Evolutionary conservation across 1,284 basidiomycete species (phyloP).

Genomic region (Lignosus rhinocerotis): DNA sequence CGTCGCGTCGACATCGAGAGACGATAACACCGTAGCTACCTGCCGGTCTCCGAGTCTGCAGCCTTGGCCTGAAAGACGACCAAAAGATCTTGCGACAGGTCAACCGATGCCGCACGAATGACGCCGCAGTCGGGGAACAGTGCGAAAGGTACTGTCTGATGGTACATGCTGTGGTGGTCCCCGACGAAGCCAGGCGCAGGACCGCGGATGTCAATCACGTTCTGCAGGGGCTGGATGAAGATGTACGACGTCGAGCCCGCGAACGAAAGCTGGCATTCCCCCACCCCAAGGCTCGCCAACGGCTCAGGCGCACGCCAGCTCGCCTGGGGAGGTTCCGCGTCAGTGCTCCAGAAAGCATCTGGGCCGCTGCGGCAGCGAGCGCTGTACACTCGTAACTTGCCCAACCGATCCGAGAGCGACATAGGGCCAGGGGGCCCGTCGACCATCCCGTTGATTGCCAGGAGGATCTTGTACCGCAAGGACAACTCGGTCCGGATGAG

Average conservation of each 20-base stretch:
- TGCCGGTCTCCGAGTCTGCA: not conserved
- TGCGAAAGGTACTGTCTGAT: not conserved
- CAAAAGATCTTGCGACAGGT: not conserved
- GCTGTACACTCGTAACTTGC: not conserved
- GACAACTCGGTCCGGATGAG: not conserved
- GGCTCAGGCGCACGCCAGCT: not conserved
- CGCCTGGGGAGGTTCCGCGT: not conserved
- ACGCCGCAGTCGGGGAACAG: not conserved
- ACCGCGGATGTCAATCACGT: not conserved
- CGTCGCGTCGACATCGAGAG: too few relatives aligned
- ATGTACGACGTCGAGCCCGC: not conserved
- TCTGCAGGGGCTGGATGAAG: not conserved
- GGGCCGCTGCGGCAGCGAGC: not conserved
- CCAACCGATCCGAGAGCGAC: not conserved
- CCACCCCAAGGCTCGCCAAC: not conserved
- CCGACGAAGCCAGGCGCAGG: not conserved
- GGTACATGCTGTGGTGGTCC: not conserved
- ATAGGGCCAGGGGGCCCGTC: not conserved
- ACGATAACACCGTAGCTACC: not conserved
- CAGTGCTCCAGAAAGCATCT: not conserved
- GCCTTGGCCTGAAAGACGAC: not conserved
- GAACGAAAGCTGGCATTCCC: not conserved
- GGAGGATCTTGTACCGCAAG: not conserved
- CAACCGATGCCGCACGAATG: not conserved
- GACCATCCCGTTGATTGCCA: not conserved